A percentile compares a stretch with the other conserved stretches of the same genome.
phyloP scores from a whole-genome alignment of 768 basidiomycete species.

The Pisolithus sp. region DNA sequence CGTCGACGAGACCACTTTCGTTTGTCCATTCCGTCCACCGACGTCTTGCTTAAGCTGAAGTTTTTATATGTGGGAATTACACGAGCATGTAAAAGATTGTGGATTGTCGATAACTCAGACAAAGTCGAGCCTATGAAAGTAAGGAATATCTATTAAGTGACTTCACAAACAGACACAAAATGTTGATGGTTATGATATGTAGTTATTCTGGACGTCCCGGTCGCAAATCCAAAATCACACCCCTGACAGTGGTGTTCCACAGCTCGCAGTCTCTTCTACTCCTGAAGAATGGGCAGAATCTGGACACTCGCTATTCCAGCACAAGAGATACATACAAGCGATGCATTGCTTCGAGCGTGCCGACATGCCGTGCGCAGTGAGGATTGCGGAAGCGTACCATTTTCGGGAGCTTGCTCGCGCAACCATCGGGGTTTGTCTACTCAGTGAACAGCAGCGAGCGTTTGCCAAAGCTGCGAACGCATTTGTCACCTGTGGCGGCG shows the following conservation, averaged over 20 bases:
- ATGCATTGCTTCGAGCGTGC: constrained; percentile 50
- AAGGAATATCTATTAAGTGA: not conserved
- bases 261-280: constrained; percentile 48
- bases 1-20: not conserved
- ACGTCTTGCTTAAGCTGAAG: constrained; percentile 42
- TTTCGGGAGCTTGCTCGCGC: constrained; percentile 45
- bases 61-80: constrained; percentile 67
- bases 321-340: constrained; percentile 42
- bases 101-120: constrained; percentile 59
- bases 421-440: constrained; percentile 20
- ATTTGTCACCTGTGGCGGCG: constrained; percentile 38
- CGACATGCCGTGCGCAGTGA: constrained; percentile 32
- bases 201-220: constrained; percentile 48
- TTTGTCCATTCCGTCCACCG: not conserved
- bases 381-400: constrained; percentile 46
- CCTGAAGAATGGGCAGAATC: constrained; percentile 40
- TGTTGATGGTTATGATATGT: not conserved
- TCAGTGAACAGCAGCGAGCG: constrained; percentile 26
- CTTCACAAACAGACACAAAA: too few species aligned
- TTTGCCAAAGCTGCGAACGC: constrained; percentile 43
- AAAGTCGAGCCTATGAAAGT: constrained; percentile 58
- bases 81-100: constrained; percentile 59
- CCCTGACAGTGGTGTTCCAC: constrained; percentile 43
- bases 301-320: constrained; percentile 35
- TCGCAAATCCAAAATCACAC: constrained; percentile 42